phyloP scores from a whole-genome alignment of 1,284 basidiomycete species.

The Megacollybia platyphylla region DNA sequence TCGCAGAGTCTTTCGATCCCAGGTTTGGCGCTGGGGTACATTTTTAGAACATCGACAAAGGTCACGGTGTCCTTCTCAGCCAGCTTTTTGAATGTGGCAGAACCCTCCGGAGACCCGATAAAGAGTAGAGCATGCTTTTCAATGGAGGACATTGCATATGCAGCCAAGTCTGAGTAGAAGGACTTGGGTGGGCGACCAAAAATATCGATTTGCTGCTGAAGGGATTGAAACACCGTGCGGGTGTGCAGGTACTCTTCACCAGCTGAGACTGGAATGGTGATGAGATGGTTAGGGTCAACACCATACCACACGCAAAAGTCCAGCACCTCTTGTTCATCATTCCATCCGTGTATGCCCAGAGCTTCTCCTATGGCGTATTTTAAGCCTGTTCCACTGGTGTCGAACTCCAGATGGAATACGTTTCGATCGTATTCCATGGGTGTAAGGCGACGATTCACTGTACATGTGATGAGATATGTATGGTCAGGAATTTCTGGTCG shows the following conservation, averaged over 20 bases:
- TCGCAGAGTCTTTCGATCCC: slow-evolving; percentile 78
- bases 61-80: slow-evolving; percentile 92
- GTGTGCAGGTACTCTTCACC: slow-evolving; percentile 63
- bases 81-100: slow-evolving; percentile 89
- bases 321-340: slow-evolving; percentile 79
- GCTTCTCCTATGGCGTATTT: slow-evolving; percentile 97
- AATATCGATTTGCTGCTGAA: slow-evolving; percentile 95
- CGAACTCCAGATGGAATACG: slow-evolving; percentile 97
- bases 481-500: slow-evolving; percentile 84
- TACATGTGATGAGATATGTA: slow-evolving; percentile 88
- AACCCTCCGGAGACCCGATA: slow-evolving; percentile 88
- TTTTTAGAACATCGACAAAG: slow-evolving; percentile 80
- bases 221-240: slow-evolving; percentile 87
- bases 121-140: slow-evolving; percentile 84
- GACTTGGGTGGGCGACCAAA: slow-evolving; percentile 94
- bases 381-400: slow-evolving; percentile 84
- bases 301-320: slow-evolving; percentile 93
- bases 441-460: slow-evolving; percentile 90
- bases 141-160: slow-evolving; percentile 58
- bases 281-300: slow-evolving; percentile 68
- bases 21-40: slow-evolving; percentile 74
- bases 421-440: slow-evolving; percentile 95
- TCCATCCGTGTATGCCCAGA: slow-evolving; percentile 96
- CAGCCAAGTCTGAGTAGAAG: slow-evolving; percentile 85
- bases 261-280: slow-evolving; percentile 68